Base-by-base conservation (phyloP, 768 basidiomycete genomes). In the button mushroom (Agaricus bisporus) region DNA sequence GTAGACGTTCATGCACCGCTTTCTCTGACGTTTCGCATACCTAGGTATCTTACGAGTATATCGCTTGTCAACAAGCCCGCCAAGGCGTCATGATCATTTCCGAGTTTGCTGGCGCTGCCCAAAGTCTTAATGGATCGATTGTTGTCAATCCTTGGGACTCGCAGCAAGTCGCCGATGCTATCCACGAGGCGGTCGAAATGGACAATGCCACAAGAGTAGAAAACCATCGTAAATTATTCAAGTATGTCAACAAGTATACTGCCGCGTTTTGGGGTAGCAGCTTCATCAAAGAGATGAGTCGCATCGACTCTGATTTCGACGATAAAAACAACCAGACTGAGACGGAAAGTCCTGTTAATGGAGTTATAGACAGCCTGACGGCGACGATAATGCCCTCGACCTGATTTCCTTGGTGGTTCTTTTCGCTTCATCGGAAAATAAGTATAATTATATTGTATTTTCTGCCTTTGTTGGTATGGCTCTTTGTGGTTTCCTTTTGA, bases 61-160 rank as follows among this genome's bases (percentile, higher is more conserved):
- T 98, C 61, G 93, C 95, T 0, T 94, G 91, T 61, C 97, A 98
- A 64, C 86, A 92, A 63, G 83, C 86, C 38, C 81, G 88, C 11
- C 92, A 98, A 65, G 97, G 97, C 39, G 90, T 90, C 15, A 92
- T 99, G 88, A 97, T 99, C 66, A 79, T 99, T 11, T 97, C 94
- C 62, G 97, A 99, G 68, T 98, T 99, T 60, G 95, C 97, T 3
- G 97, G 97, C 26, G 97, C 97, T 9, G 95, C 93, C 14, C 95
- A 98, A 71, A 89, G 85, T 59, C 72, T 99, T 57, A 98, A 98
- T 66, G 97, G 97, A 18, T 90, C 88, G 32, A 79, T 99, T 60
- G 93, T 99, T 65, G 93, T 98, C 63, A 99, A 99, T 74, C 97
- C 97, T 18, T 95, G 97, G 95, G 97, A 98, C 68, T 89, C 89